Conservation (phyloP, 169 alveolate genomes). For the Eimeria tenella region DNA sequence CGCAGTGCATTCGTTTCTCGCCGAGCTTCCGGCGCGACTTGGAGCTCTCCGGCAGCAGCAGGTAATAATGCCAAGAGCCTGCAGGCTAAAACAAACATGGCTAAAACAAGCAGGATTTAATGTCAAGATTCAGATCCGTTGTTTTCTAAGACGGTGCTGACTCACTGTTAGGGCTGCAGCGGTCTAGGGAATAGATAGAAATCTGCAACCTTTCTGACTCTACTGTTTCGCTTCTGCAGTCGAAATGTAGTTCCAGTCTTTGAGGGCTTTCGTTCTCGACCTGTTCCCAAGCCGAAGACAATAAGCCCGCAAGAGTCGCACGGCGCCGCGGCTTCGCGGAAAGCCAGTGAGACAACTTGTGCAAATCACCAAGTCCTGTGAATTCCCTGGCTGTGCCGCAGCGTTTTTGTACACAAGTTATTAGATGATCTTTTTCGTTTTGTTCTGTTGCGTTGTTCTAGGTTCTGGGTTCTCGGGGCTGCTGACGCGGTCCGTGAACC, state of each 20-base stretch:
- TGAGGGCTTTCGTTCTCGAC: constrained; percentile 10
- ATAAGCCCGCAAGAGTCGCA: neutral
- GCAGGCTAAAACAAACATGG: neutral
- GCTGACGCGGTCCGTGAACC: neutral
- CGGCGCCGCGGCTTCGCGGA: neutral
- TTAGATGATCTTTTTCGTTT: neutral
- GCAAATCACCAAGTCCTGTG: neutral
- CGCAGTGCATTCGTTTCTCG: constrained; percentile 2
- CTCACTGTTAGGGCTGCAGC: too few relatives aligned
- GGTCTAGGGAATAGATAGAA: neutral
- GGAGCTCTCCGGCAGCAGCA: constrained; percentile 43
- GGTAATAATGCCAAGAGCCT: neutral
- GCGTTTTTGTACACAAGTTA: too few relatives aligned
- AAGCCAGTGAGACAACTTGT: neutral
- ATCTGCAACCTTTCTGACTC: neutral
- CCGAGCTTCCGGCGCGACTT: neutral
- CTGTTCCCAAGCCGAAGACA: neutral
- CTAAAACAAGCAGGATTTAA: neutral
- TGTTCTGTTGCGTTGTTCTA: neutral
- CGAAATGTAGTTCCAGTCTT: constrained; percentile 9
- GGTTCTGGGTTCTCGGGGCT: constrained; percentile 43
- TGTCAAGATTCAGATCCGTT: too few relatives aligned
- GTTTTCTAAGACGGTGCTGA: too few relatives aligned
- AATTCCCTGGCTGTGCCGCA: neutral
- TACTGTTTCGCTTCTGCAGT: neutral